Percentiles rank a stretch among this genome's conserved stretches.
Evolutionary conservation across 805 yeast genomes (phyloP).

Genomic region (Sugiyamaella smithiae): DNA sequence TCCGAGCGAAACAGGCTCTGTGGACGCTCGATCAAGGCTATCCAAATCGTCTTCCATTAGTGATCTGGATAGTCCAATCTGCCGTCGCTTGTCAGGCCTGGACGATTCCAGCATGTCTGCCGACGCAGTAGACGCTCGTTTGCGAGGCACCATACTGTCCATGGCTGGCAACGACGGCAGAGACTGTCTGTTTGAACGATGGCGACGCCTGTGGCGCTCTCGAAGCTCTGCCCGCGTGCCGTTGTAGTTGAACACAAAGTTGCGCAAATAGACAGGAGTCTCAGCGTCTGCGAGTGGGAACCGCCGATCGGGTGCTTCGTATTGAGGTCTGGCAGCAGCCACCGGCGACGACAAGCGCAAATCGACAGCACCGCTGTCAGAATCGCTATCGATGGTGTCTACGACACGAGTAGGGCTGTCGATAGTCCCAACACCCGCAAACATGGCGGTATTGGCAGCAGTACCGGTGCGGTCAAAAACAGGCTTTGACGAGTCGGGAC

Average conservation of each 20-base stretch:
- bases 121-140: constrained; percentile 3
- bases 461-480: neutral
- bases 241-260: constrained; percentile 30
- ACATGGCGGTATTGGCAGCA: too few species aligned
- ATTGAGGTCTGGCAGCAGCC: neutral
- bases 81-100: constrained; percentile 3
- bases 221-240: constrained; percentile 29
- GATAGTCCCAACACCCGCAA: too few species aligned
- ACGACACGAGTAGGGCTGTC: too few species aligned
- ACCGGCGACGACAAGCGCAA: too few species aligned
- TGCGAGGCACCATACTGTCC: neutral
- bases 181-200: neutral
- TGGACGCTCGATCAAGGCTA: neutral
- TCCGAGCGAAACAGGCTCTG: neutral
- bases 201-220: constrained; percentile 18
- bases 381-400: too few species aligned
- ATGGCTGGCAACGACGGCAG: neutral
- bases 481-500: neutral
- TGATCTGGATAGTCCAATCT: too few species aligned
- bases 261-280: constrained; percentile 34
- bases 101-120: constrained; percentile 2
- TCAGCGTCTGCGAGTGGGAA: constrained; percentile 33
- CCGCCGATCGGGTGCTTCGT: neutral
- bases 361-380: too few species aligned
- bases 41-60: too few species aligned